Conservation (phyloP, 345 rosid genomes). For the Orychophragmus violaceus region DNA sequence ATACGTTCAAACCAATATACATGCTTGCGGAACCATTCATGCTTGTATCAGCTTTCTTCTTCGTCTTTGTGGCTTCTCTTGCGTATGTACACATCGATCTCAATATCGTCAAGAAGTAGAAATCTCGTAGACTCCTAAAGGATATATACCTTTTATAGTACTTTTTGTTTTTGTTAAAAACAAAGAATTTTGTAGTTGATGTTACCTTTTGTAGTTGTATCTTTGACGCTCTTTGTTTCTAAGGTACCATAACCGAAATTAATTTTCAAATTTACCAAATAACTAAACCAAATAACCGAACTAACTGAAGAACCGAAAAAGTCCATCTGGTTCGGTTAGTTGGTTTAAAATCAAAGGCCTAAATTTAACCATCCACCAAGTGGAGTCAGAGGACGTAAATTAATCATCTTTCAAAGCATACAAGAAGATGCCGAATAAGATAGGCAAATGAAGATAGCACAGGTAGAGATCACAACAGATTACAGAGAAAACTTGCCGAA, state of each 20-base stretch:
- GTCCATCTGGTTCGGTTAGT: too few relatives aligned
- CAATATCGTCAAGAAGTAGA: conserved; percentile 41
- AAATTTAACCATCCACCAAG: too few relatives aligned
- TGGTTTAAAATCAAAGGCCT: too few relatives aligned
- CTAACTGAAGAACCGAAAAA: too few relatives aligned
- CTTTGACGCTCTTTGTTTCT: conserved; percentile 1
- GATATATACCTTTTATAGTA: neutral
- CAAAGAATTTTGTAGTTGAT: conserved; percentile 9
- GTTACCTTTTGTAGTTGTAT: neutral
- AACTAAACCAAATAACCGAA: too few relatives aligned
- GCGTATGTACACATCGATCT: conserved; percentile 84
- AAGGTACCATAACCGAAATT: too few relatives aligned
- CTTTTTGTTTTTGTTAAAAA: neutral
- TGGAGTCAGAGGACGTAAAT: too few relatives aligned
- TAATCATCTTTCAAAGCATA: conserved; percentile 3
- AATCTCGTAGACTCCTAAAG: conserved; percentile 20
- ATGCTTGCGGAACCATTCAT: conserved; percentile 98
- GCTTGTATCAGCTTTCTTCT: conserved; percentile 73
- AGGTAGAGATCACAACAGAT: neutral
- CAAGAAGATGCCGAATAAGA: neutral
- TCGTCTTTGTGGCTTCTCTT: conserved; percentile 61
- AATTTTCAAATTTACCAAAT: too few relatives aligned
- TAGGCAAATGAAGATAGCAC: neutral
- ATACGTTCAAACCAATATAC: conserved; percentile 85
- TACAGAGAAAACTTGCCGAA: neutral